Conservation (phyloP, 129 eudicot species). For the Saposhnikovia divaricata region DNA sequence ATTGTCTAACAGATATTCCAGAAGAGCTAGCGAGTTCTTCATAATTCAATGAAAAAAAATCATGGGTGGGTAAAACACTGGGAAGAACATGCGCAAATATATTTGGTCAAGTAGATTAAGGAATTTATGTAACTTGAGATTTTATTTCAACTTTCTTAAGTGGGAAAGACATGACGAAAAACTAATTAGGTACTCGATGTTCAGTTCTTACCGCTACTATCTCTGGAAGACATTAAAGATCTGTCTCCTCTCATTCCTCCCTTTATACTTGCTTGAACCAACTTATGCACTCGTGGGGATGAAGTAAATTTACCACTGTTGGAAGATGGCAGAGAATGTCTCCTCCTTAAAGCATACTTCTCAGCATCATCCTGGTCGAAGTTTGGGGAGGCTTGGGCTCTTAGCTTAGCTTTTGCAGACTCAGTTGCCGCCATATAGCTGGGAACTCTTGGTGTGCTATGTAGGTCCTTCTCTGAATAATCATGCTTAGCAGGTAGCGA, state of each 20-base stretch:
- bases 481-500: constrained; percentile 10
- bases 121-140: neutral
- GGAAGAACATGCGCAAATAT: neutral
- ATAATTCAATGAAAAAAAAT: too few relatives aligned
- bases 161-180: neutral
- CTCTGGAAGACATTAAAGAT: constrained; percentile 12
- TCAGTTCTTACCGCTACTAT: constrained; percentile 9
- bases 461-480: neutral
- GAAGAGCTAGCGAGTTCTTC: too few relatives aligned
- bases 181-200: neutral
- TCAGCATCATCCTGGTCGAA: constrained; percentile 1
- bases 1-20: too few relatives aligned
- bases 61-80: too few relatives aligned
- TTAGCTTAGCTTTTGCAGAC: constrained; percentile 11
- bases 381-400: constrained; percentile 9
- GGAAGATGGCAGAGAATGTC: constrained; percentile 13
- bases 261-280: constrained; percentile 9
- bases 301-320: constrained; percentile 4
- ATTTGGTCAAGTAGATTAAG: neutral
- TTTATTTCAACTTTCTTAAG: neutral
- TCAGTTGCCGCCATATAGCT: constrained; percentile 10
- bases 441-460: constrained; percentile 9
- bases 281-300: constrained; percentile 12
- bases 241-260: constrained; percentile 11
- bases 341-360: neutral